Evolutionary conservation across 2,329 filamentous ascomycete species (phyloP), one percentile per base, ranked within the genome.

Genomic region (Verticillium nonalfalfae): DNA sequence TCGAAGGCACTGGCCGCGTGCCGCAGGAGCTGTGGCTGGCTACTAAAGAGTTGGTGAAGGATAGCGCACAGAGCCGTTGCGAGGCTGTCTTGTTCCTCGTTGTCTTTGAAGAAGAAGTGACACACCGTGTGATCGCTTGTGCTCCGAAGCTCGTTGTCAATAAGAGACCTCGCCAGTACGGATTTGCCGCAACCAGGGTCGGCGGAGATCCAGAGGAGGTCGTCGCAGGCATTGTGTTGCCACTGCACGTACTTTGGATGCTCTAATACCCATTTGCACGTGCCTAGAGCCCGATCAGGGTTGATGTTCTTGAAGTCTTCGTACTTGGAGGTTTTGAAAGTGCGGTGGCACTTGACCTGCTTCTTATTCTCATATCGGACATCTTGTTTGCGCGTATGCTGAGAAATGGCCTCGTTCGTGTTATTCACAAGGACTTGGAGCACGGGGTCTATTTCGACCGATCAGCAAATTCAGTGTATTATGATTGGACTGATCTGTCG

Each of bases 151-250:
- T 70, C 65, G 1, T 69, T 34, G 56, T 77, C 71, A 10, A 77
- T 66, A 0, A 78, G 66, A 2, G 68, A 71, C 65, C 66, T 70
- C 0, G 73, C 63, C 0, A 78, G 67, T 0, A 77, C 75, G 31
- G 74, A 77, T 62, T 77, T 78, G 6, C 75, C 74, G 61, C 73
- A 77, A 34, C 75, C 75, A 18, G 74, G 74, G 60, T 76, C 73
- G 1, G 75, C 75, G 14, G 73, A 75, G 7, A 77, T 66, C 75
- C 70, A 76, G 26, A 78, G 71, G 21, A 77, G 66, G 60, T 68
- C 65, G 40, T 69, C 63, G 3, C 35, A 7, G 1, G 7, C 2
- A 38, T 60, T 70, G 4, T 67, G 21, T 38, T 13, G 62, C 74
- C 71, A 76, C 10, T 61, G 35, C 1, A 40, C 59, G 60, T 70